A percentile compares a stretch with the other conserved stretches of the same genome.
phyloP scores from a whole-genome alignment of 1,284 basidiomycete genomes.

The Schizophyllum amplum region DNA sequence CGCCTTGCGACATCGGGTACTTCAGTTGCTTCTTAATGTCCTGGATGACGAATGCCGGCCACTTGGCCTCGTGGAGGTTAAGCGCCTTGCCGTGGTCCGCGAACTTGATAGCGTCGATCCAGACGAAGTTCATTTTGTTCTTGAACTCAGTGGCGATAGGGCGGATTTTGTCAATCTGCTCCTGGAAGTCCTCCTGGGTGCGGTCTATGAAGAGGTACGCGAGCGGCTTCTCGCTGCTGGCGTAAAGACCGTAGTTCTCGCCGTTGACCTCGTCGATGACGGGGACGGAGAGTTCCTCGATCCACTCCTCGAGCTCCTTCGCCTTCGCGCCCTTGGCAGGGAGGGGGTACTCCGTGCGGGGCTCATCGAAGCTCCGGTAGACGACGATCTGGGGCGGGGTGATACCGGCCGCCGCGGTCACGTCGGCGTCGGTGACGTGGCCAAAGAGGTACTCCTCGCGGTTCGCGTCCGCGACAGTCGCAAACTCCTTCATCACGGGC shows the following conservation, averaged over 20 bases:
- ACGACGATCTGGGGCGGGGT: slow-evolving; percentile 80
- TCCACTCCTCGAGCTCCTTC: slow-evolving; percentile 68
- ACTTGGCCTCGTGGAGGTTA: slow-evolving; percentile 78
- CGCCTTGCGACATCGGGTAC: slow-evolving; percentile 76
- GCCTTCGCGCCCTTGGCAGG: slow-evolving; percentile 50
- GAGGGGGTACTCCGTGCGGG: slow-evolving; percentile 62
- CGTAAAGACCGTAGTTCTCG: slow-evolving; percentile 91
- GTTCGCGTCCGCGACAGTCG: slow-evolving; percentile 73
- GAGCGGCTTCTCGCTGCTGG: slow-evolving; percentile 76
- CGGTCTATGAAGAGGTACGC: slow-evolving; percentile 95
- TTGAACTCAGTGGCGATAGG: slow-evolving; percentile 78
- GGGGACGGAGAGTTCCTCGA: slow-evolving; percentile 82
- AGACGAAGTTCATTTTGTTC: slow-evolving; percentile 93
- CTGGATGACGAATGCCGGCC: slow-evolving; percentile 95
- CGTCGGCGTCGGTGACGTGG: slow-evolving; percentile 64
- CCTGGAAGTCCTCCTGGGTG: slow-evolving; percentile 56
- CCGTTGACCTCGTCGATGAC: slow-evolving; percentile 89
- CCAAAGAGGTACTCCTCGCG: slow-evolving; percentile 96
- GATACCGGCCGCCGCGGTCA: slow-evolving; percentile 66
- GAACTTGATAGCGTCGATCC: slow-evolving; percentile 95
- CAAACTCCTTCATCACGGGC: slow-evolving; percentile 48
- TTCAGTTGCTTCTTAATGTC: slow-evolving; percentile 80
- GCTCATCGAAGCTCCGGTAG: slow-evolving; percentile 93
- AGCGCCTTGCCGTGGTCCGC: slow-evolving; percentile 93
- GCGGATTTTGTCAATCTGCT: slow-evolving; percentile 61